Conservation (phyloP, 176 grass and related monocot genomes). For the Aechmea fasciata region DNA sequence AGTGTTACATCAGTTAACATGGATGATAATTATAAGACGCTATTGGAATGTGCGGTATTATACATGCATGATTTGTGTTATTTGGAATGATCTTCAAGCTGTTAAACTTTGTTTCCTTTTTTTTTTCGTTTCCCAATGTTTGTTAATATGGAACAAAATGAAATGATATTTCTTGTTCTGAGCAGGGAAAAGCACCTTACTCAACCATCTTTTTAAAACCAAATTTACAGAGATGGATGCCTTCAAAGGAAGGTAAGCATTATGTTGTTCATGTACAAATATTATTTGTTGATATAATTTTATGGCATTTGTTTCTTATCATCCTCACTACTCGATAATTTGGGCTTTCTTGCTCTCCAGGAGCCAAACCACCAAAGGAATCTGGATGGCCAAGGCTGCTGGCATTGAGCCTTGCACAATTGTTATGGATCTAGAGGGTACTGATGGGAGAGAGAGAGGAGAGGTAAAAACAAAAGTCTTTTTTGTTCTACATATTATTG, state of each 20-base stretch:
- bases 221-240: constrained; percentile 76
- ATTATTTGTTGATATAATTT: constrained; percentile 10
- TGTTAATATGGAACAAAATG: too few relatives aligned
- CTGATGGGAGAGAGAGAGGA: constrained; percentile 75
- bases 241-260: constrained; percentile 65
- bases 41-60: too few relatives aligned
- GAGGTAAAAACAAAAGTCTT: constrained; percentile 38
- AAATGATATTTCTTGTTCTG: constrained; percentile 1
- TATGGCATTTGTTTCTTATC: background rate
- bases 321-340: background rate
- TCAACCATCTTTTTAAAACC: constrained; percentile 78
- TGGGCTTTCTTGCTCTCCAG: constrained; percentile 23
- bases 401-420: constrained; percentile 64
- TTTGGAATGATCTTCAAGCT: too few relatives aligned
- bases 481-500: background rate
- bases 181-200: constrained; percentile 83
- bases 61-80: too few relatives aligned
- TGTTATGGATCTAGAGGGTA: constrained; percentile 84
- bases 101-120: too few relatives aligned
- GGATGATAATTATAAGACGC: too few relatives aligned
- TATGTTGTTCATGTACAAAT: background rate
- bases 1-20: too few relatives aligned
- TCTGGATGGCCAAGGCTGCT: constrained; percentile 67
- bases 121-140: too few relatives aligned
- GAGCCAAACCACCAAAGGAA: constrained; percentile 79